phyloP scores from a whole-genome alignment of 2,329 filamentous ascomycete species.

The Trichoderma koningiopsis region DNA sequence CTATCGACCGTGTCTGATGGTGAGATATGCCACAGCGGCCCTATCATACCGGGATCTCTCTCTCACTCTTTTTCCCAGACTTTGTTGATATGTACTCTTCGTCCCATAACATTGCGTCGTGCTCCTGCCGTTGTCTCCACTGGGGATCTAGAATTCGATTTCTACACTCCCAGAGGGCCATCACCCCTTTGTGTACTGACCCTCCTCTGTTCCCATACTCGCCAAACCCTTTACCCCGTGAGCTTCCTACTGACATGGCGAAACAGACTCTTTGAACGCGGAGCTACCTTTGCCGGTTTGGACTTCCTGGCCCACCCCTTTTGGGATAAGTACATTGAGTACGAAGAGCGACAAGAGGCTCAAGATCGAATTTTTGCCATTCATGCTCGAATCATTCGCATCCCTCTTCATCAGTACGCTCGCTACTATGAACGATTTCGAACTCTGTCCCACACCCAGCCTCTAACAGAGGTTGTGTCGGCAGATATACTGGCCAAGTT shows the following conservation, averaged over 20 bases:
- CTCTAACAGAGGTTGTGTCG: conserved; percentile 72
- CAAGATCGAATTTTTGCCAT: conserved; percentile 85
- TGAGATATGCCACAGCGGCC: conserved; percentile 71
- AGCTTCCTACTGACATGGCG: conserved; percentile 34
- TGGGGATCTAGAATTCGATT: conserved; percentile 46
- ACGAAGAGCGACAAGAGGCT: conserved; percentile 86
- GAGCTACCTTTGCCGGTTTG: conserved; percentile 78
- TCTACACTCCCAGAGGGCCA: conserved; percentile 45
- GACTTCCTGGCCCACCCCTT: conserved; percentile 95
- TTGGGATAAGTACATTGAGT: conserved; percentile 99
- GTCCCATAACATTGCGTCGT: conserved; percentile 46
- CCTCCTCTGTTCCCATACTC: conserved; percentile 45
- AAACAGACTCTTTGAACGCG: conserved; percentile 88
- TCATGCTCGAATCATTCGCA: conserved; percentile 77
- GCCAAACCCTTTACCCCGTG: conserved; percentile 35
- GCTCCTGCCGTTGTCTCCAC: conserved; percentile 40
- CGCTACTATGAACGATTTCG: conserved; percentile 93
- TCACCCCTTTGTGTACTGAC: conserved; percentile 60
- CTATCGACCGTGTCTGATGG: conserved; percentile 52
- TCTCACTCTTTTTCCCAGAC: conserved; percentile 69
- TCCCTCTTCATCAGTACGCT: conserved; percentile 94
- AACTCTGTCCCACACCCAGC: conserved; percentile 70
- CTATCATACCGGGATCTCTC: conserved; percentile 58
- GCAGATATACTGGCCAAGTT: conserved; percentile 68
- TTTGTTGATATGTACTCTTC: conserved; percentile 50